These are phyloP conservation scores for Basipetospora chlamydospora DNA, from an alignment of 2,329 filamentous ascomycete genomes.

Conservation along the genomic window DNA sequence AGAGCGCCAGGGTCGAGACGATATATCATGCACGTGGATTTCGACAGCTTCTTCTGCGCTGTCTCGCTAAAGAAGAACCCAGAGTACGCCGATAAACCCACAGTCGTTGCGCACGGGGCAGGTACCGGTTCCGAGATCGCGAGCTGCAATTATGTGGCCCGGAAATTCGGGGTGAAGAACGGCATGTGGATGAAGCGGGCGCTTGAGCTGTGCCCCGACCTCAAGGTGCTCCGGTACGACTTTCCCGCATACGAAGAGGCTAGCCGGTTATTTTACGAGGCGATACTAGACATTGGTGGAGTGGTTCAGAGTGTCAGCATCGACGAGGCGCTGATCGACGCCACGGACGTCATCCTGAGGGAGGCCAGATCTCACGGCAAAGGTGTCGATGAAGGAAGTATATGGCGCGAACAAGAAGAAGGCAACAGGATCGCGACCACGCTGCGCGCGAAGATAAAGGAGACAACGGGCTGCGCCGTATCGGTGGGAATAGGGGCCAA, in stretches of 20 bases:
- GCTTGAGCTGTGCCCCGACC: conserved; percentile 63
- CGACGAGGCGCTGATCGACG: conserved; percentile 83
- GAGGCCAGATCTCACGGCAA: conserved; percentile 50
- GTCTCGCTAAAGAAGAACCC: conserved; percentile 71
- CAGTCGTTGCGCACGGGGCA: conserved; percentile 75
- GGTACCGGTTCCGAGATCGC: conserved; percentile 88
- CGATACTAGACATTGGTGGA: conserved; percentile 65
- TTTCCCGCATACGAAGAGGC: conserved; percentile 90
- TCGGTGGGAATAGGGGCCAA: conserved; percentile 88
- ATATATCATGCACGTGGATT: conserved; percentile 92
- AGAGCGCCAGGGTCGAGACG: conserved; percentile 48
- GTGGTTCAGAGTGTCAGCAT: conserved; percentile 92
- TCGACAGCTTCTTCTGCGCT: conserved; percentile 96
- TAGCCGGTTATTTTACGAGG: conserved; percentile 74
- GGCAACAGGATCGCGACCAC: conserved; percentile 46
- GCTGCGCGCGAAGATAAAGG: conserved; percentile 56
- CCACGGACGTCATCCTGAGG: conserved; percentile 54
- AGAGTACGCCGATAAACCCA: conserved; percentile 62
- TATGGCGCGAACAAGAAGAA: conserved; percentile 65
- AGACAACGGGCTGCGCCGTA: conserved; percentile 68
- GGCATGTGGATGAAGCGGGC: conserved; percentile 99
- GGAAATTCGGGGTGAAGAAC: conserved; percentile 78
- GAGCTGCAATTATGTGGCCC: conserved; percentile 89
- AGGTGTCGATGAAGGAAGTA: conserved; percentile 49
- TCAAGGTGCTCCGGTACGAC: conserved; percentile 89